phyloP scores from a whole-genome alignment of 2,329 filamentous ascomycete genomes.

The Ceratocystis destructans region DNA sequence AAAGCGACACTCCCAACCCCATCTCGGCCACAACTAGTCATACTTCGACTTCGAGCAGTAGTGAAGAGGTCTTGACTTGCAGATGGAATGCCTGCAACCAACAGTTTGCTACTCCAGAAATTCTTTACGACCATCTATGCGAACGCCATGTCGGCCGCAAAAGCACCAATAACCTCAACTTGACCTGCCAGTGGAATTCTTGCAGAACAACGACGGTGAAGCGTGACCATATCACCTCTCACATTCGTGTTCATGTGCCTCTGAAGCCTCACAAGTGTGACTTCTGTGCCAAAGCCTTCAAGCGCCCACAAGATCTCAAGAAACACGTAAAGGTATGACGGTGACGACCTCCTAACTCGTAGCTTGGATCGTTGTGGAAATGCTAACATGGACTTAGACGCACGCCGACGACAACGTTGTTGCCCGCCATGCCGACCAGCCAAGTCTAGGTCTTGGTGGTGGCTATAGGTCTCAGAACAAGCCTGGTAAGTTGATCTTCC shows the following conservation, averaged over 20 bases:
- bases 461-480: slow-evolving; percentile 40
- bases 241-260: slow-evolving; percentile 97
- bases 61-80: slow-evolving; percentile 46
- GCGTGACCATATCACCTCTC: slow-evolving; percentile 96
- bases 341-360: slow-evolving; percentile 20
- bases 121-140: slow-evolving; percentile 83
- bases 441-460: slow-evolving; percentile 34
- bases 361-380: not conserved
- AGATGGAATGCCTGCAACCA: slow-evolving; percentile 47
- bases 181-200: slow-evolving; percentile 94
- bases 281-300: slow-evolving; percentile 97
- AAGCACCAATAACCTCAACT: slow-evolving; percentile 94
- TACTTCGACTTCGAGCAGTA: slow-evolving; percentile 26
- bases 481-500: slow-evolving; percentile 36
- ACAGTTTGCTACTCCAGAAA: slow-evolving; percentile 43
- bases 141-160: slow-evolving; percentile 97
- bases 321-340: slow-evolving; percentile 77
- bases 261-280: slow-evolving; percentile 98
- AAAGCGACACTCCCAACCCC: slow-evolving; percentile 40
- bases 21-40: slow-evolving; percentile 34
- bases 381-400: slow-evolving; percentile 36
- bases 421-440: slow-evolving; percentile 37
- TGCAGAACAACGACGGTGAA: slow-evolving; percentile 96
- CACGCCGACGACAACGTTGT: slow-evolving; percentile 88
- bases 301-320: slow-evolving; percentile 96